These are phyloP conservation scores for Saturnispora saitoi DNA, from an alignment of 805 yeast genomes.

Conservation along the genomic window DNA sequence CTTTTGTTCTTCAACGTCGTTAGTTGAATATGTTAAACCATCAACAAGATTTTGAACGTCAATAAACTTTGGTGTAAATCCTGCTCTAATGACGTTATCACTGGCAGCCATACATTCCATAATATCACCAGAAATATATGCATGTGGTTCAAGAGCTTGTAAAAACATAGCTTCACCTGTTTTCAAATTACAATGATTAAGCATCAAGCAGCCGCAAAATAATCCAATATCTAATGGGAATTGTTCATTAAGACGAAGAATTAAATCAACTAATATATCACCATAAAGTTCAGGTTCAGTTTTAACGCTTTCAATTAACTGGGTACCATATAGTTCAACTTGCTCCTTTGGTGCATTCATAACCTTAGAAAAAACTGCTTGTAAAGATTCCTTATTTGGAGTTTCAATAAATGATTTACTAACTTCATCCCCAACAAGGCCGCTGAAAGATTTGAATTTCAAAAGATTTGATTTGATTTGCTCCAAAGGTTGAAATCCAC, in stretches of 20 bases:
- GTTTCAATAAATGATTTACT: slow-evolving; percentile 53
- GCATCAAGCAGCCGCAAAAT: slow-evolving; percentile 88
- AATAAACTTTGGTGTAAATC: slow-evolving; percentile 98
- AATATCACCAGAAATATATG: slow-evolving; percentile 93
- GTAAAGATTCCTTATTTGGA: slow-evolving; percentile 49
- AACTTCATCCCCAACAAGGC: slow-evolving; percentile 56
- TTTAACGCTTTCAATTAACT: slow-evolving; percentile 58
- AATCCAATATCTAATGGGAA: slow-evolving; percentile 92
- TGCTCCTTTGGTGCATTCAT: slow-evolving; percentile 71
- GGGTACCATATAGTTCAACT: slow-evolving; percentile 49
- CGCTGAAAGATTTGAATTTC: slow-evolving; percentile 68
- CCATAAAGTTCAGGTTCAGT: slow-evolving; percentile 51
- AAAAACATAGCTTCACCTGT: slow-evolving; percentile 96
- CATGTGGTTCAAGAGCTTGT: slow-evolving; percentile 97
- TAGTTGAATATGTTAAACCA: slow-evolving; percentile 85
- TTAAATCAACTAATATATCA: slow-evolving; percentile 56
- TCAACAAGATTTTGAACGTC: slow-evolving; percentile 85
- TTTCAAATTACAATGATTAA: slow-evolving; percentile 75
- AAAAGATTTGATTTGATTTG: slow-evolving; percentile 63
- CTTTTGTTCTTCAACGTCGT: slow-evolving; percentile 87
- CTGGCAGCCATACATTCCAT: slow-evolving; percentile 99
- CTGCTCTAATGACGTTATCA: slow-evolving; percentile 96
- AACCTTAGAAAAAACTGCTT: slow-evolving; percentile 66
- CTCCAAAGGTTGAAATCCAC: slow-evolving; percentile 90
- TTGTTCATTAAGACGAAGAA: slow-evolving; percentile 72